Evolutionary conservation across 495 filamentous ascomycete species (phyloP), one percentile per base, ranked within the genome.

Genomic region (Tuber calosporum): DNA sequence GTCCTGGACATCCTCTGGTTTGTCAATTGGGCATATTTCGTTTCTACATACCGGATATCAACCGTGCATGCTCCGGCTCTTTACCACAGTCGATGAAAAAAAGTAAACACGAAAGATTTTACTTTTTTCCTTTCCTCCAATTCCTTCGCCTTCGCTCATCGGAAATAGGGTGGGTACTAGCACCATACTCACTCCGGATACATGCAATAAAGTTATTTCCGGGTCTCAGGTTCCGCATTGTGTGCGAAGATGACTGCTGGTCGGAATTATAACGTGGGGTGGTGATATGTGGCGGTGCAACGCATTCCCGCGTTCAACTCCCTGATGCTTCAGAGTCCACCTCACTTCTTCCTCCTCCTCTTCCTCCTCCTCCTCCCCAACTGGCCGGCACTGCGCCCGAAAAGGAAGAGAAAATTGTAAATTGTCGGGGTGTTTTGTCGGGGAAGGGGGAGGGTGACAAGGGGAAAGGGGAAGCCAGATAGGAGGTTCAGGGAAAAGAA

Each of bases 251-350:
- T 34, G 13, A 62, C 53, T 34, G 26, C 53, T 48, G 75, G 76
- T 42, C 74, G 53, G 58, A 62, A 77, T 73, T 78, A 74, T 77
- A 78, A 78, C 75, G 75, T 68, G 76, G 76, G 76, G 75, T 77
- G n/a, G 48, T 62, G 26, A 34, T 62, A 19, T 62, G 53, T 62
- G 53, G 53, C 53, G 76, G 76, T 71, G 45, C 40, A 58, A 15
- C 45, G 41, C 22, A 43, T 41, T 39, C 43, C 37, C 58, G 39
- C 34, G 26, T 11, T 62, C 30, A 1, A 2, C 53, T 30, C n/a
- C 8, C 20, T 26, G n/a, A 26, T 20, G 48, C 48, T 62, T 11
- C 15, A 26, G 53, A 2, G 13, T 30, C 53, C 53, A 62, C 53
- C 53, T 62, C 53, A 62, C 53, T 62, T 26, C 42, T 43, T 19